Conservation (phyloP, 768 basidiomycete genomes). For the Hygrophorus pudorinus region DNA sequence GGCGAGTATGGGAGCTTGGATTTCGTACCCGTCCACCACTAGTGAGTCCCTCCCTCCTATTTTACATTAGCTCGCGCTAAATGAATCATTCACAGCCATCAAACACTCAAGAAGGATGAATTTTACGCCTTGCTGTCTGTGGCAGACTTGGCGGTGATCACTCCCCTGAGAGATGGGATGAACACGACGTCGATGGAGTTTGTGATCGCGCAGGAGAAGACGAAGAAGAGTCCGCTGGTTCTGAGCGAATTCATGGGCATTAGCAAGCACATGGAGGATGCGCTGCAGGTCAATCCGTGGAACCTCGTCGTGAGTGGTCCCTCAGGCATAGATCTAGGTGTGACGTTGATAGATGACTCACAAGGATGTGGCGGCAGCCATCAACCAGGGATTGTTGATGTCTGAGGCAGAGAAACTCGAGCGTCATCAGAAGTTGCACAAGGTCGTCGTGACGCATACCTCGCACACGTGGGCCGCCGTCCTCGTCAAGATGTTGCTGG, state of each 20-base stretch:
- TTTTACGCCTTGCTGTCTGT: constrained; percentile 92
- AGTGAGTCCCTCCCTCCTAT: constrained; percentile 44
- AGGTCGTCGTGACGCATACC: constrained; percentile 85
- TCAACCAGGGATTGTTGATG: constrained; percentile 85
- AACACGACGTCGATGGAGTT: constrained; percentile 99
- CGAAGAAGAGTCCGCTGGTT: constrained; percentile 78
- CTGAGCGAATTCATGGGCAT: constrained; percentile 98
- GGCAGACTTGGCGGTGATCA: constrained; percentile 92
- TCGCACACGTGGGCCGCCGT: constrained; percentile 92
- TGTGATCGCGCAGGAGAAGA: constrained; percentile 83
- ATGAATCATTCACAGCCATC: constrained; percentile 51
- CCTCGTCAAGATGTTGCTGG: constrained; percentile 79
- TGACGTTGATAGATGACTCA: constrained; percentile 5
- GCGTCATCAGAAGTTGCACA: constrained; percentile 70
- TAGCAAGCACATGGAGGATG: constrained; percentile 81
- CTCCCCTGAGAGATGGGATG: constrained; percentile 95
- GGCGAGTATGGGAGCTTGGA: constrained; percentile 91
- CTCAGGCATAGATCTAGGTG: constrained; percentile 1
- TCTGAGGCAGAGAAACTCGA: constrained; percentile 57
- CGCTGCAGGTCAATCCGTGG: constrained; percentile 93
- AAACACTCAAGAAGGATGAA: constrained; percentile 94
- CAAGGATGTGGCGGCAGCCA: constrained; percentile 84
- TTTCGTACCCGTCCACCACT: constrained; percentile 96
- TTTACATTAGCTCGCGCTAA: background rate
- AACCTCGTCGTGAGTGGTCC: constrained; percentile 63